phyloP scores from a whole-genome alignment of 345 rosid genomes.

The Tarenaya hassleriana region DNA sequence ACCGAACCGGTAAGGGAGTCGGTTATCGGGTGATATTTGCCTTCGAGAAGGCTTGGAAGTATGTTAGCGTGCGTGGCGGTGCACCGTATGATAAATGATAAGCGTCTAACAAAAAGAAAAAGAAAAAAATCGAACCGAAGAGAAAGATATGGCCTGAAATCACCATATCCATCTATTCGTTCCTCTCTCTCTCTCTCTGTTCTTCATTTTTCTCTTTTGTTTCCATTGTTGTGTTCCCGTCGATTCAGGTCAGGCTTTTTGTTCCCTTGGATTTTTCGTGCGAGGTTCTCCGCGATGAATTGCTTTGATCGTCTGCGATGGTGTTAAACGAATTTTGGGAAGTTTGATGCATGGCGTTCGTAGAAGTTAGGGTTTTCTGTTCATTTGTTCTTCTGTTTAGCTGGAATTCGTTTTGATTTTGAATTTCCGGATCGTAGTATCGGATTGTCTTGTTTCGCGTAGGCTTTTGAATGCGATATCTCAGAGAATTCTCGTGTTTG shows the following conservation, averaged over 20 bases:
- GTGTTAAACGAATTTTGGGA: constrained; percentile 2
- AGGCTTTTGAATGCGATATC: constrained; percentile 8
- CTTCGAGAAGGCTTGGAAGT: constrained; percentile 1
- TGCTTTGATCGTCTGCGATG: constrained; percentile 10
- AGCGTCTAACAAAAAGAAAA: not conserved
- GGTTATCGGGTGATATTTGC: constrained; percentile 23
- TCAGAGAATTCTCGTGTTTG: not conserved
- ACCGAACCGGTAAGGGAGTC: constrained; percentile 15
- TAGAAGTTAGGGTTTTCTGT: constrained; percentile 22
- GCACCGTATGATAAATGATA: constrained; percentile 16
- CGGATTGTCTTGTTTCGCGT: too few relatives aligned
- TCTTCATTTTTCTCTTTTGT: not conserved
- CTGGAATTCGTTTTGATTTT: not conserved
- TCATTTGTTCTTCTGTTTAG: constrained; percentile 8
- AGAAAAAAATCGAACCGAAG: constrained; percentile 19
- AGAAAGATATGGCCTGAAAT: constrained; percentile 26
- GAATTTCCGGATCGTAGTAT: too few relatives aligned
- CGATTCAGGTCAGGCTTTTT: constrained; percentile 18
- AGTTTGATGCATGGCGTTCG: constrained; percentile 13
- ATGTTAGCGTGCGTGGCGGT: constrained; percentile 23
- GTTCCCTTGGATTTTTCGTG: not conserved
- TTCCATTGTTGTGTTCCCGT: constrained; percentile 18
- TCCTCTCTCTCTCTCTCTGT: constrained; percentile 16
- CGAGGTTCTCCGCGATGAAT: not conserved
- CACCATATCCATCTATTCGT: constrained; percentile 22